Base-by-base conservation (phyloP, 2,329 filamentous ascomycete species). In the Diaporthe sp. region DNA sequence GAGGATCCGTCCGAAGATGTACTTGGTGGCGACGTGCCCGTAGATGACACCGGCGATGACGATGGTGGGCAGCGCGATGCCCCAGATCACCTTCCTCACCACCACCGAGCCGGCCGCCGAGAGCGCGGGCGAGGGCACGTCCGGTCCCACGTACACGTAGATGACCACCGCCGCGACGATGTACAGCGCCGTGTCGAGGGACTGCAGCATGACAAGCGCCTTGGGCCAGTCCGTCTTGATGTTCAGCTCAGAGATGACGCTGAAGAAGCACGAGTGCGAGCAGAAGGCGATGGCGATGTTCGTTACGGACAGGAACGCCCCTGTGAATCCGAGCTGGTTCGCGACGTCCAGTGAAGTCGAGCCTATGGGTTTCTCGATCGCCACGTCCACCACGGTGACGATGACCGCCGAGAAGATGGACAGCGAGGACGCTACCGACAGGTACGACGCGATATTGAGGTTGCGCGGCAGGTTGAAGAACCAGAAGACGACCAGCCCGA, bases 11-110 rank as follows among this genome's bases (percentile, higher is more conserved):
- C 90, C 84, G 80, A 93, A 94, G 75, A 94, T 85, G 79, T 92
- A 92, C 80, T 93, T 93, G 73, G 87, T 87, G 2, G 91, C 91
- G 2, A 94, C 90, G 76, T 92, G 90, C 17, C 90, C 92, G 80
- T 93, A 92, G 77, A 95, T 92, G 9, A 94, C 92, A 72, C 93
- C 93, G 0, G 92, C 91, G 68, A 95, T 90, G 65, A 94, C 85
- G 75, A 94, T 94, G 2, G 92, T 94, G 2, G 92, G 92, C 3
- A 93, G 86, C 0, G 93, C 93, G 76, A 94, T 86, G 34, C 91
- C 92, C 83, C 91, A 94, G 17, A 92, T 92, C 15, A 93, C 84
- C 80, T 94, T 94, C 31, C 89, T 87, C 63, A 94, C 84, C 0
- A 88, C 80, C 2, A 81, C 81, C 0, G 83, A 83, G 4, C 88